phyloP scores from a whole-genome alignment of 306 rosid genomes.

The Geum urbanum region DNA sequence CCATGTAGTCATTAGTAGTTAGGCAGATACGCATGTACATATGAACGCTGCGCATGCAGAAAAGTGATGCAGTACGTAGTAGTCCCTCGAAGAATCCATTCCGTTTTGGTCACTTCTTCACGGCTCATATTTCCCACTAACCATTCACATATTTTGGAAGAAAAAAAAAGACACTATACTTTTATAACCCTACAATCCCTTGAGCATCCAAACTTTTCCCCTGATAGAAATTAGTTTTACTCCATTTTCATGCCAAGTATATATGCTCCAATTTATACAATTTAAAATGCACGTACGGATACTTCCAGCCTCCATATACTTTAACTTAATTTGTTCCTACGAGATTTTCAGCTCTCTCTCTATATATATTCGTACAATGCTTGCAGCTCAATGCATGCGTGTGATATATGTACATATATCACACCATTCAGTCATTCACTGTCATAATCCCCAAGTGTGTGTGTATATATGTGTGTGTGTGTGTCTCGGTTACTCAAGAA shows the following conservation, averaged over 20 bases:
- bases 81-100: slow-evolving; percentile 17
- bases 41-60: background rate
- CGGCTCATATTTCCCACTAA: slow-evolving; percentile 34
- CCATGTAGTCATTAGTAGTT: background rate
- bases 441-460: too few species aligned
- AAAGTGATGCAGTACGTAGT: background rate
- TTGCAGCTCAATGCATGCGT: too few species aligned
- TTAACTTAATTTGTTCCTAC: background rate
- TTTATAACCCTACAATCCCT: slow-evolving; percentile 28
- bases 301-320: background rate
- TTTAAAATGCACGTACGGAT: background rate
- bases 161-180: slow-evolving; percentile 25
- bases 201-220: slow-evolving; percentile 45
- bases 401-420: too few species aligned
- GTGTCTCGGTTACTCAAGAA: too few species aligned
- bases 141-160: slow-evolving; percentile 30
- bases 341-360: too few species aligned
- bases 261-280: background rate
- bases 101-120: slow-evolving; percentile 38
- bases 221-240: slow-evolving; percentile 21
- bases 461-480: too few species aligned
- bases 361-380: too few species aligned
- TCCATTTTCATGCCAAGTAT: slow-evolving; percentile 30
- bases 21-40: background rate
- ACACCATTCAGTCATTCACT: too few species aligned